Evolutionary conservation across 1,284 basidiomycete species (phyloP).

Genomic region (Malassezia obtusa): DNA sequence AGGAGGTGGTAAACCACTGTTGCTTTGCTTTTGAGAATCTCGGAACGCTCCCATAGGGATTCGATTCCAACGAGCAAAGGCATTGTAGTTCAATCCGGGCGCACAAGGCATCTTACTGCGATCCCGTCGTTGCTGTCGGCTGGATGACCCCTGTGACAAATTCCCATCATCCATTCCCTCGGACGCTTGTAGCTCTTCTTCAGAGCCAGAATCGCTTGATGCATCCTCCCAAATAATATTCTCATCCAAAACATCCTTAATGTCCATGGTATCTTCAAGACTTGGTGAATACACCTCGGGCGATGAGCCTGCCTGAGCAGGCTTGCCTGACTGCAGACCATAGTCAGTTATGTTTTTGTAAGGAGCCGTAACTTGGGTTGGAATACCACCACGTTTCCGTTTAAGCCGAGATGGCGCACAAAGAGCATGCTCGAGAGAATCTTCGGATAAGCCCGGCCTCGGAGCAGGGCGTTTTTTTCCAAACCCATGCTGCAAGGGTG

Average conservation of each 20-base stretch:
- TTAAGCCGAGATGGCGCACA: neutral
- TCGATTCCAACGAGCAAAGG: conserved; percentile 41
- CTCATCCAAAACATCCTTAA: conserved; percentile 42
- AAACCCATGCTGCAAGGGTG: conserved; percentile 29
- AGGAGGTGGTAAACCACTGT: conserved; percentile 12
- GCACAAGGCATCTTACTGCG: neutral
- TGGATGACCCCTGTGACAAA: neutral
- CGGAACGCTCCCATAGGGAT: conserved; percentile 46
- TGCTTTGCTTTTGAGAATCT: conserved; percentile 26
- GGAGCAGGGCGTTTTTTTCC: conserved; percentile 26
- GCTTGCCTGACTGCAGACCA: no score
- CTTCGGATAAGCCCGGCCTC: conserved; percentile 19
- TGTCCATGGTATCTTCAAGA: conserved; percentile 32
- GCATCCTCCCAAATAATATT: conserved; percentile 29
- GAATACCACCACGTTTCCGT: conserved; percentile 19
- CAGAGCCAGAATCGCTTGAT: neutral
- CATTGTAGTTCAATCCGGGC: conserved; percentile 29
- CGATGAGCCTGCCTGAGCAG: conserved; percentile 29
- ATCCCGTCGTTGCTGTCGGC: neutral
- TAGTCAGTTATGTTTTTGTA: neutral
- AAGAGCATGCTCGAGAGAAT: conserved; percentile 17
- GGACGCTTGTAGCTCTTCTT: no score
- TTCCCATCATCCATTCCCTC: no score
- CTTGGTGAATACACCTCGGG: conserved; percentile 19
- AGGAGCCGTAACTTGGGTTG: neutral